phyloP scores from a whole-genome alignment of 306 rosid species.

The Macrotyloma uniflorum region DNA sequence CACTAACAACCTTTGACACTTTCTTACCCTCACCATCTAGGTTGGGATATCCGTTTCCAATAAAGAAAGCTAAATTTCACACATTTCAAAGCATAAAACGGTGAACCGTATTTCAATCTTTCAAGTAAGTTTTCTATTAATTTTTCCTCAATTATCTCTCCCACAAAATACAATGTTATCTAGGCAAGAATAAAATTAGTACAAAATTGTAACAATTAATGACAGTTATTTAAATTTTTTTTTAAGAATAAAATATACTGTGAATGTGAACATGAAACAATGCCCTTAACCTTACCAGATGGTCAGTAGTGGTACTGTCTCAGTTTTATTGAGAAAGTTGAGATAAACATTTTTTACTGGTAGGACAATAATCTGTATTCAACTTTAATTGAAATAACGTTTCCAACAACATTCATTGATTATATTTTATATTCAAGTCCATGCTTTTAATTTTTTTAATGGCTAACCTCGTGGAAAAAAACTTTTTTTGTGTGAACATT shows the following conservation, averaged over 20 bases:
- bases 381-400: slow-evolving; percentile 5
- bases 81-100: too few relatives aligned
- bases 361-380: neutral
- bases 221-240: too few relatives aligned
- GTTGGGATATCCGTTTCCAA: too few relatives aligned
- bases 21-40: neutral
- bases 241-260: too few relatives aligned
- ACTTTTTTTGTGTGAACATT: slow-evolving; percentile 8
- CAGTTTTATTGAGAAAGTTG: neutral
- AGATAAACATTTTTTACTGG: neutral
- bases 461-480: neutral
- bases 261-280: neutral
- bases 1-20: neutral
- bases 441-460: neutral
- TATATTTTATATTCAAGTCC: slow-evolving; percentile 25
- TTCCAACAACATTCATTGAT: neutral
- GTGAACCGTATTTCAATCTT: too few relatives aligned
- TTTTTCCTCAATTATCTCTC: neutral
- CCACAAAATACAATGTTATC: neutral
- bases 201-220: too few relatives aligned
- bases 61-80: too few relatives aligned
- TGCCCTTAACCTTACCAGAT: neutral
- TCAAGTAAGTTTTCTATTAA: neutral
- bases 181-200: too few relatives aligned
- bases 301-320: neutral